Percentiles rank a stretch among this genome's conserved stretches.
These are phyloP conservation scores for Quercus engelmannii DNA, from an alignment of 306 rosid genomes.

Conservation along the genomic window DNA sequence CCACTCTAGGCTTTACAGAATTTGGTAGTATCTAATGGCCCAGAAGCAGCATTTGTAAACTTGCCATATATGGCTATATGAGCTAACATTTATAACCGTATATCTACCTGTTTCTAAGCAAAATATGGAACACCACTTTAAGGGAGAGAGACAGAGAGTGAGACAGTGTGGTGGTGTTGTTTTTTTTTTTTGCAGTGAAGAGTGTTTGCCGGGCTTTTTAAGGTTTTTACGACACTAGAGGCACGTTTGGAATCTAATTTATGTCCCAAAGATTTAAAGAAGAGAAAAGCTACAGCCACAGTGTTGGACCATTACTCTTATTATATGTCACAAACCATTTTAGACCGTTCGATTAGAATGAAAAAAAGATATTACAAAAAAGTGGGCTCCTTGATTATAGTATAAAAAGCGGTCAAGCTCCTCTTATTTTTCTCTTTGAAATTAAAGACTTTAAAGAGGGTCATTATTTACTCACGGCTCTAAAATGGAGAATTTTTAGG, in stretches of 20 bases:
- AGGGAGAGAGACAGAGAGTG: not conserved
- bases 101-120: not conserved
- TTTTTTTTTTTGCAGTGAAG: not conserved
- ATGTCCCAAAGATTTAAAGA: not conserved
- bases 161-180: not conserved
- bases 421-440: too few relatives aligned
- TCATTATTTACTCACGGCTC: accelerated
- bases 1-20: not conserved
- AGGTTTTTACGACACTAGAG: slow-evolving; percentile 19
- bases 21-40: not conserved
- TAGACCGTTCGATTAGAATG: not conserved
- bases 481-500: too few relatives aligned
- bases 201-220: slow-evolving; percentile 44
- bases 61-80: not conserved
- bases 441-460: too few relatives aligned
- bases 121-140: slow-evolving; percentile 11
- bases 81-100: slow-evolving; percentile 7
- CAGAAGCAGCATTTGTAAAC: slow-evolving; percentile 8
- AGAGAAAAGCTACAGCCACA: not conserved
- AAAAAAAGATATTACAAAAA: not conserved
- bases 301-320: not conserved
- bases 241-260: slow-evolving; percentile 45
- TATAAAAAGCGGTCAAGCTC: too few relatives aligned
- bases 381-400: too few relatives aligned
- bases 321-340: slow-evolving; percentile 15